These are phyloP conservation scores for Podosphaera aphanis DNA, from an alignment of 2,329 filamentous ascomycete genomes.

Conservation along the genomic window DNA sequence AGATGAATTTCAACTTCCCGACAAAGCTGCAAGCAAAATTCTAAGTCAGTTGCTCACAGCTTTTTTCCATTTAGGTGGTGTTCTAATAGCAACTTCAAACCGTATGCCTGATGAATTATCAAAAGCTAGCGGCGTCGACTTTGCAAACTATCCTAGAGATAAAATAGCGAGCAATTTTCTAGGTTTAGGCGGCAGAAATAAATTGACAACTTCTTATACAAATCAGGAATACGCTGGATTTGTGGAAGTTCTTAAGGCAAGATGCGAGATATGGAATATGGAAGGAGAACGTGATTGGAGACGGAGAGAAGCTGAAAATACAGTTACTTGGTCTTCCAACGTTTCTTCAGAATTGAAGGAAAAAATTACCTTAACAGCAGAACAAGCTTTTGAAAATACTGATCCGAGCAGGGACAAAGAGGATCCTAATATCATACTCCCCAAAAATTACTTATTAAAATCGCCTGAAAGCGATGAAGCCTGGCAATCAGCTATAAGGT, in stretches of 20 bases:
- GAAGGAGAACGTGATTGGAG: slow-evolving; percentile 52
- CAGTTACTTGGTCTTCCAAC: slow-evolving; percentile 10
- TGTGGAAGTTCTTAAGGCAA: slow-evolving; percentile 48
- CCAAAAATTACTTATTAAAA: slow-evolving; percentile 12
- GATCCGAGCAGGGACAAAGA: slow-evolving; percentile 3
- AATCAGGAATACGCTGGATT: slow-evolving; percentile 56
- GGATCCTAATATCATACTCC: slow-evolving; percentile 2
- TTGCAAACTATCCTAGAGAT: slow-evolving; percentile 27
- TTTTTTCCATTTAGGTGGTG: slow-evolving; percentile 64
- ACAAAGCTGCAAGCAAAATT: slow-evolving; percentile 55
- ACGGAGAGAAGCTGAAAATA: slow-evolving; percentile 24
- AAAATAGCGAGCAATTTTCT: slow-evolving; percentile 27
- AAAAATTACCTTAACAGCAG: background rate
- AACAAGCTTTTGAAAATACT: background rate
- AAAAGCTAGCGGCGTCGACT: slow-evolving; percentile 50
- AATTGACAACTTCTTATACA: slow-evolving; percentile 22
- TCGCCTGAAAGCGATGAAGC: slow-evolving; percentile 5
- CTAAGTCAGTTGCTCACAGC: slow-evolving; percentile 54
- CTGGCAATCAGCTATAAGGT: slow-evolving; percentile 11
- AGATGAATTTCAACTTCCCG: slow-evolving; percentile 66
- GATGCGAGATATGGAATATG: slow-evolving; percentile 72
- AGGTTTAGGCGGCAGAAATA: slow-evolving; percentile 18
- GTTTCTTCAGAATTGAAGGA: slow-evolving; percentile 7
- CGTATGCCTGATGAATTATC: slow-evolving; percentile 63
- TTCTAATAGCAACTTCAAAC: slow-evolving; percentile 60